Conservation (phyloP, 139 green algal species). For the Tetraselmis chui region DNA sequence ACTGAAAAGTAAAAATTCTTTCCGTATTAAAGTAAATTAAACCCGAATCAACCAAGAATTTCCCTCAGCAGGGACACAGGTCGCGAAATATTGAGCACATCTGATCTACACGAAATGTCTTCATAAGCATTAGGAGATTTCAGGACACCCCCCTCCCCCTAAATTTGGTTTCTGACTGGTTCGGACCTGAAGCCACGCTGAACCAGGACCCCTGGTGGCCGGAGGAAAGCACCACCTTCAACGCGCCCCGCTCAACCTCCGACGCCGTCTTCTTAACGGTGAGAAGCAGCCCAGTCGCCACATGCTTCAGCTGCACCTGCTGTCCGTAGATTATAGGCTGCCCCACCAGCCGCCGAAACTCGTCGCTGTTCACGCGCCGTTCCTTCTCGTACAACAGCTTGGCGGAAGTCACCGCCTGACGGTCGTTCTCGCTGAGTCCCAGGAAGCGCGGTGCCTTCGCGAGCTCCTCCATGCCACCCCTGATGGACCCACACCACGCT, state of each 20-base stretch:
- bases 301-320: slow-evolving; percentile 15
- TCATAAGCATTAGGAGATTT: too few species aligned
- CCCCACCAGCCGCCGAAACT: slow-evolving; percentile 7
- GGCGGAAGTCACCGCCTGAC: not conserved
- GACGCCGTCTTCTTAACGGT: slow-evolving; percentile 24
- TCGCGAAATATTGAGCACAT: too few species aligned
- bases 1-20: too few species aligned
- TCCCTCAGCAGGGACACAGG: too few species aligned
- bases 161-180: too few species aligned
- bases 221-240: slow-evolving; percentile 22
- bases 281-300: slow-evolving; percentile 10
- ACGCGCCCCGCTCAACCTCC: slow-evolving; percentile 23
- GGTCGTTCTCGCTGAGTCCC: not conserved
- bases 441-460: not conserved
- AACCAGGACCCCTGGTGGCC: slow-evolving; percentile 26
- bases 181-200: slow-evolving; percentile 11
- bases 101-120: too few species aligned
- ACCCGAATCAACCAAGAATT: too few species aligned
- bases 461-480: not conserved
- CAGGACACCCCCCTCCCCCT: too few species aligned
- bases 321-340: slow-evolving; percentile 28
- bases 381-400: not conserved
- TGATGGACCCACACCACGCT: too few species aligned
- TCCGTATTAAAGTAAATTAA: too few species aligned
- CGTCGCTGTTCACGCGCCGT: not conserved